Evolutionary conservation across 1,284 basidiomycete species (phyloP).

Genomic region (Cryptococcus sp.): DNA sequence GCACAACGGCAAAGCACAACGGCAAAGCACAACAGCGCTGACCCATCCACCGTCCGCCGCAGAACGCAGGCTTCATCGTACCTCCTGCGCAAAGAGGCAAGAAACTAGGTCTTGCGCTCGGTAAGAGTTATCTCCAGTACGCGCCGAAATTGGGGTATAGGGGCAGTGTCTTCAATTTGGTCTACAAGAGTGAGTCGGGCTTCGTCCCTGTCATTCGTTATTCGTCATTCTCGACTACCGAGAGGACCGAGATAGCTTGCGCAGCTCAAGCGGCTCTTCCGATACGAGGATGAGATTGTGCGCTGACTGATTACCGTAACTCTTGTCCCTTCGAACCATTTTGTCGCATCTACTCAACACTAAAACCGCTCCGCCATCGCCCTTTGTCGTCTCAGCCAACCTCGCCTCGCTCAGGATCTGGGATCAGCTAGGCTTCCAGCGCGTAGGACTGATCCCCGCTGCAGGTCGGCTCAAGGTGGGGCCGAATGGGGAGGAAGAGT

Average conservation of each 20-base stretch:
- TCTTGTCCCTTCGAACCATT: neutral
- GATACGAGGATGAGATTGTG: neutral
- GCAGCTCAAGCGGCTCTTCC: neutral
- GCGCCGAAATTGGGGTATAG: constrained; percentile 73
- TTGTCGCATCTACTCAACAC: neutral
- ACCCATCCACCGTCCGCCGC: neutral
- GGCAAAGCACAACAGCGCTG: neutral
- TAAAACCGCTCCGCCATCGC: too few relatives aligned
- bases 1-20: too few relatives aligned
- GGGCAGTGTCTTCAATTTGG: constrained; percentile 90
- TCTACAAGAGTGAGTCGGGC: constrained; percentile 78
- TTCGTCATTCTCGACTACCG: neutral
- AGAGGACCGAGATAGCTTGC: neutral
- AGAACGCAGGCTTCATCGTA: constrained; percentile 79
- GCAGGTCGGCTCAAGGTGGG: constrained; percentile 73
- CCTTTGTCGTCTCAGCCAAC: constrained; percentile 50
- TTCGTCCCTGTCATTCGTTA: neutral
- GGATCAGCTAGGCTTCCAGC: constrained; percentile 80
- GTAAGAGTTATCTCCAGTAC: constrained; percentile 77
- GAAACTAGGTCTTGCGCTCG: constrained; percentile 73
- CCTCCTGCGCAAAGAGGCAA: constrained; percentile 66
- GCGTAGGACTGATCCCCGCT: constrained; percentile 78
- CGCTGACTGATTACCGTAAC: too few relatives aligned
- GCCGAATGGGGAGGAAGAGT: constrained; percentile 72
- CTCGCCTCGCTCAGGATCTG: constrained; percentile 66